Percentiles rank a stretch among this genome's conserved stretches.
Evolutionary conservation across 768 basidiomycete genomes (phyloP).

Genomic region (Boletus subparvulus): DNA sequence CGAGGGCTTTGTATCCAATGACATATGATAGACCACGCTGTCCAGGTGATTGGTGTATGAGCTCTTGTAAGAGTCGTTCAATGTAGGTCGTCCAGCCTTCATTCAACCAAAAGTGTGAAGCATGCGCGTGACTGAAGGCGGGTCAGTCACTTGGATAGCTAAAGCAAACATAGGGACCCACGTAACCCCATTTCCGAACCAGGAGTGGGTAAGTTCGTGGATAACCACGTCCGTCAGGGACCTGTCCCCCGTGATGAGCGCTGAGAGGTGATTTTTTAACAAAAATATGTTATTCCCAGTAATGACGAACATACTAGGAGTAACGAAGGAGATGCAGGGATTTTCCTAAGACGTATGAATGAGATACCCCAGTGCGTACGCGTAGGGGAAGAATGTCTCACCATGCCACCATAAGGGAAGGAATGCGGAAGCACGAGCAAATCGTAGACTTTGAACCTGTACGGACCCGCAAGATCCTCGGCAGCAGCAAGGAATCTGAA

Average conservation of each 20-base stretch:
- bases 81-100: constrained; percentile 96
- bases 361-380: neutral
- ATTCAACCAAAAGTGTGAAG: constrained; percentile 86
- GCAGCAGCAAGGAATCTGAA: constrained; percentile 68
- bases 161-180: constrained; percentile 29
- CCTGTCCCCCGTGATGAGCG: constrained; percentile 84
- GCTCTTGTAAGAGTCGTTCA: constrained; percentile 74
- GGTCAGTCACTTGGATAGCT: neutral
- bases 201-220: constrained; percentile 84
- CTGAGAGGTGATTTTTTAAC: constrained; percentile 30
- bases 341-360: constrained; percentile 61
- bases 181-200: constrained; percentile 93
- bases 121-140: constrained; percentile 55
- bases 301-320: constrained; percentile 59
- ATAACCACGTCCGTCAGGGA: constrained; percentile 86
- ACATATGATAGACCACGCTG: constrained; percentile 80
- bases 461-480: constrained; percentile 72
- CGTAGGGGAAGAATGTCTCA: constrained; percentile 18
- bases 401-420: constrained; percentile 94
- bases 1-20: constrained; percentile 69
- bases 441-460: constrained; percentile 87
- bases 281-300: neutral
- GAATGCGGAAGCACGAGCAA: constrained; percentile 85
- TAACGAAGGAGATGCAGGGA: constrained; percentile 83
- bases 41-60: constrained; percentile 61